Percentiles rank a stretch among this genome's conserved stretches.
These are phyloP conservation scores for Lentinula guzmanii DNA, from an alignment of 768 basidiomycete genomes.

Conservation along the genomic window DNA sequence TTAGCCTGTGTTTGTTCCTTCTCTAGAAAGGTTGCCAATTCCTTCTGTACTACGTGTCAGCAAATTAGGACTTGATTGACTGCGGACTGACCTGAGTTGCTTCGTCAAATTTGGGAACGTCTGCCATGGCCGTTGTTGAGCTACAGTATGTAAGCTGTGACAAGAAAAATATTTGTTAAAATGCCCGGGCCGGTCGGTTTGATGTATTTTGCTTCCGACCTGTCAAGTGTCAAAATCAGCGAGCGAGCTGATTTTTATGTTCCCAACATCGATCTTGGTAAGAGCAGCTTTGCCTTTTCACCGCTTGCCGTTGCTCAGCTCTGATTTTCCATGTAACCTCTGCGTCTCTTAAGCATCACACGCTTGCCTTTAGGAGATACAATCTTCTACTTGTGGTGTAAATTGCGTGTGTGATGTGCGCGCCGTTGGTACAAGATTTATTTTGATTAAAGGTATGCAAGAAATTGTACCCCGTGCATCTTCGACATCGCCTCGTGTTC, in stretches of 20 bases:
- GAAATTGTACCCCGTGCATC: constrained; percentile 21
- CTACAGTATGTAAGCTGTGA: background rate
- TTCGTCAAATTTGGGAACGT: constrained; percentile 59
- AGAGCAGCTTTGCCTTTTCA: background rate
- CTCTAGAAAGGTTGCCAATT: constrained; percentile 74
- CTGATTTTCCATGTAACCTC: background rate
- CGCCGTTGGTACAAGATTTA: constrained; percentile 15
- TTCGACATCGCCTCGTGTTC: constrained; percentile 29
- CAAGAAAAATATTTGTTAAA: constrained; percentile 2
- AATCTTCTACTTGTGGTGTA: background rate
- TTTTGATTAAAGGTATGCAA: constrained; percentile 15
- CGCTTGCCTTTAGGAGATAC: background rate
- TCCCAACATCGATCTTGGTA: background rate
- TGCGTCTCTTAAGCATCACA: background rate
- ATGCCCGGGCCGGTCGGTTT: background rate
- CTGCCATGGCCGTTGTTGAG: constrained; percentile 36
- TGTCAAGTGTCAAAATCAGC: background rate
- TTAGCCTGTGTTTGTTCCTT: constrained; percentile 69
- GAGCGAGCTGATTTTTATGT: background rate
- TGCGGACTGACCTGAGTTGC: constrained; percentile 54
- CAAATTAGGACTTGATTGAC: constrained; percentile 3
- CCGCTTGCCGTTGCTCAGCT: background rate
- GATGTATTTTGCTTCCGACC: background rate
- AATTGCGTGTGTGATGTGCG: constrained; percentile 28
- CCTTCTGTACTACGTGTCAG: constrained; percentile 50